Evolutionary conservation across 2,329 filamentous ascomycete species (phyloP).

Genomic region (Apiospora pterosperma): DNA sequence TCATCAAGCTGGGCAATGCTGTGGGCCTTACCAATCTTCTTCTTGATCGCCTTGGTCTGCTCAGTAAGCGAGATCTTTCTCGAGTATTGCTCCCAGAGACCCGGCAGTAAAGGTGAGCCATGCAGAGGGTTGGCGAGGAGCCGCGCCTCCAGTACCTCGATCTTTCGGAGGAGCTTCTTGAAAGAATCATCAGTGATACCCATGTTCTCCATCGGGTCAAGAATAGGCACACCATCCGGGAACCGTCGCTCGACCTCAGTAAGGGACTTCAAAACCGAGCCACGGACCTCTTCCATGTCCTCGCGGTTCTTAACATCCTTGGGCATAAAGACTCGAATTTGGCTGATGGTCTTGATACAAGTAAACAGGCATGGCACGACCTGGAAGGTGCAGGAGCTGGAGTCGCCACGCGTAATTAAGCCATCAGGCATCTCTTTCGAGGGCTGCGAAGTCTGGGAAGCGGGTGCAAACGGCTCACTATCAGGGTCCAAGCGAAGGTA

Average conservation of each 20-base stretch:
- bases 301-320: constrained; percentile 67
- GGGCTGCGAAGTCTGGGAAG: constrained; percentile 21
- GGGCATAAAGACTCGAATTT: constrained; percentile 79
- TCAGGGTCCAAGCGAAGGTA: constrained; percentile 59
- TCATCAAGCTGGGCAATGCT: constrained; percentile 93
- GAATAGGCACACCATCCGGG: constrained; percentile 81
- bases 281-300: constrained; percentile 65
- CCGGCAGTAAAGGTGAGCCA: constrained; percentile 78
- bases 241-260: constrained; percentile 83
- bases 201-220: constrained; percentile 97
- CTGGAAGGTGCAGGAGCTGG: constrained; percentile 69
- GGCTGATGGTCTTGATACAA: constrained; percentile 79
- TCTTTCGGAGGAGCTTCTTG: constrained; percentile 90
- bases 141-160: constrained; percentile 91
- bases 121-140: constrained; percentile 87
- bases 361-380: constrained; percentile 83
- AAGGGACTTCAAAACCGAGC: constrained; percentile 63
- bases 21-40: constrained; percentile 78
- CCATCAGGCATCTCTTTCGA: constrained; percentile 57
- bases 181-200: constrained; percentile 87
- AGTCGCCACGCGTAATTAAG: constrained; percentile 57
- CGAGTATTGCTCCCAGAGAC: constrained; percentile 83
- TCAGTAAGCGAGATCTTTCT: constrained; percentile 72
- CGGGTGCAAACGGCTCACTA: constrained; percentile 41
- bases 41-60: constrained; percentile 85